These are phyloP conservation scores for Penicillium sp. DNA, from an alignment of 2,329 filamentous ascomycete genomes.

Conservation along the genomic window DNA sequence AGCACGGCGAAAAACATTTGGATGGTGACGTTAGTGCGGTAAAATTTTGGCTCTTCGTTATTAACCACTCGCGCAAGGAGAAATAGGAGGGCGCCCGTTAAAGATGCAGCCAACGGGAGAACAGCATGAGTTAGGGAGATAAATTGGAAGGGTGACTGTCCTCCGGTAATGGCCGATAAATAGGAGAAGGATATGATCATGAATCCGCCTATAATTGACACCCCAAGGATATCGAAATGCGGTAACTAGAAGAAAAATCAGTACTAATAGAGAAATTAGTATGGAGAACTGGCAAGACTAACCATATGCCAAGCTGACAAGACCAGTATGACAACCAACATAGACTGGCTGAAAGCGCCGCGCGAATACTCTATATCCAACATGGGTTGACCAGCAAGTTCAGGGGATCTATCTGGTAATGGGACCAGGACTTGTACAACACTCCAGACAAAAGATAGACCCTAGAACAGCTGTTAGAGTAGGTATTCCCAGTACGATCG, in stretches of 20 bases:
- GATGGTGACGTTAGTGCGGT: slow-evolving; percentile 30
- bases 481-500: background rate
- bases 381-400: slow-evolving; percentile 41
- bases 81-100: slow-evolving; percentile 30
- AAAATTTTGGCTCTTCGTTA: slow-evolving; percentile 30
- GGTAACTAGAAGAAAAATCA: slow-evolving; percentile 37
- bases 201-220: slow-evolving; percentile 39
- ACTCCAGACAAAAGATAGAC: slow-evolving; percentile 38
- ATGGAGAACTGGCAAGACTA: slow-evolving; percentile 18
- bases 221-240: slow-evolving; percentile 39
- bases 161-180: slow-evolving; percentile 33
- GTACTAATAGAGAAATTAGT: background rate
- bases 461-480: slow-evolving; percentile 23
- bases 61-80: slow-evolving; percentile 26
- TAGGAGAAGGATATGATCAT: slow-evolving; percentile 35
- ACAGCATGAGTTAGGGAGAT: slow-evolving; percentile 28
- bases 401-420: slow-evolving; percentile 35
- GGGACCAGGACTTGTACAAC: slow-evolving; percentile 37
- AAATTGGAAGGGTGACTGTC: slow-evolving; percentile 33
- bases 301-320: slow-evolving; percentile 43
- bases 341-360: slow-evolving; percentile 37
- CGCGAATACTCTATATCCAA: slow-evolving; percentile 39
- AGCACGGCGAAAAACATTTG: slow-evolving; percentile 42
- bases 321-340: slow-evolving; percentile 34
- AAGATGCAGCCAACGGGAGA: slow-evolving; percentile 33